These are phyloP conservation scores for Camelina sativa DNA, from an alignment of 345 rosid genomes.

Conservation along the genomic window DNA sequence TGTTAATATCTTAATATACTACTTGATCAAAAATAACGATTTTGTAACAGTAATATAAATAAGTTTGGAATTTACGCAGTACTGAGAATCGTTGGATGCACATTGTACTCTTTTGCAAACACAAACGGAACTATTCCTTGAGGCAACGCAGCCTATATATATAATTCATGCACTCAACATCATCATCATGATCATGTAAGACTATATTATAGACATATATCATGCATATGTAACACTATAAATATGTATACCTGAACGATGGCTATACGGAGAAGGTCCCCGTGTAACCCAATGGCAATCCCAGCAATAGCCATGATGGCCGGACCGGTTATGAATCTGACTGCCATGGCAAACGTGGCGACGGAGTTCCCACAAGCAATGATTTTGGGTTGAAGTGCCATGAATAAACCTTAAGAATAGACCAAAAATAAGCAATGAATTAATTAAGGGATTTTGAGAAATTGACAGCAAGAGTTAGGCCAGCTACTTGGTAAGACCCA, in stretches of 20 bases:
- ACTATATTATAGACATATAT: background rate
- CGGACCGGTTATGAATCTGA: slow-evolving; percentile 92
- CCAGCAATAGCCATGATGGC: slow-evolving; percentile 96
- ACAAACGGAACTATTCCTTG: slow-evolving; percentile 94
- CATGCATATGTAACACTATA: background rate
- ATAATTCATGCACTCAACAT: background rate
- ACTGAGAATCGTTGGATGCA: slow-evolving; percentile 85
- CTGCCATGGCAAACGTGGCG: slow-evolving; percentile 87
- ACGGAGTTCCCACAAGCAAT: slow-evolving; percentile 94
- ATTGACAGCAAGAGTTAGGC: slow-evolving; percentile 31
- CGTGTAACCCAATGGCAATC: slow-evolving; percentile 76
- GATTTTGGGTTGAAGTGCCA: slow-evolving; percentile 99
- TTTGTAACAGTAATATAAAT: background rate
- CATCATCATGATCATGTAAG: background rate
- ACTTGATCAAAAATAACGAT: background rate
- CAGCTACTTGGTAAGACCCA: slow-evolving; percentile 36
- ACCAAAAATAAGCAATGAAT: background rate
- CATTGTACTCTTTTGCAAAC: slow-evolving; percentile 88
- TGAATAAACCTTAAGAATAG: slow-evolving; percentile 71
- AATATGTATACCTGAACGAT: slow-evolving; percentile 75
- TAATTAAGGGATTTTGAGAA: background rate
- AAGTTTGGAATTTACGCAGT: slow-evolving; percentile 59
- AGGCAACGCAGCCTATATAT: slow-evolving; percentile 86
- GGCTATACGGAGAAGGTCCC: slow-evolving; percentile 82
- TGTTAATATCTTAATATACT: background rate